Evolutionary conservation across 768 basidiomycete species (phyloP).

Genomic region (Cystofilobasidium bisporidii): DNA sequence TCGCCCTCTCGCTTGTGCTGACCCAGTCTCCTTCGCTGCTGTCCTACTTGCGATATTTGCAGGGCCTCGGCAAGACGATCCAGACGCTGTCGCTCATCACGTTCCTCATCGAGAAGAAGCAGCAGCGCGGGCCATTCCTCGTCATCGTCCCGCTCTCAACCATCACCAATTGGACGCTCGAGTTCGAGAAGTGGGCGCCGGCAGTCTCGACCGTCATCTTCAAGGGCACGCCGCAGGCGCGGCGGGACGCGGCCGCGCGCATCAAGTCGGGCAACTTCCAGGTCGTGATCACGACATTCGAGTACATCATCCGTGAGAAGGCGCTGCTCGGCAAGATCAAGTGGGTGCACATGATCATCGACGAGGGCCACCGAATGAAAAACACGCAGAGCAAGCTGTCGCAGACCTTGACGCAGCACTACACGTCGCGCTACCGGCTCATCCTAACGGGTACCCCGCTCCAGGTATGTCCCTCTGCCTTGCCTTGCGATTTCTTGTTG

Average conservation of each 20-base stretch:
- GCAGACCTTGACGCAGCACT: slow-evolving; percentile 82
- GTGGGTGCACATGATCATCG: slow-evolving; percentile 97
- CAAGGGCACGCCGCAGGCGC: slow-evolving; percentile 80
- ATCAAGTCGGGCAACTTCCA: slow-evolving; percentile 69
- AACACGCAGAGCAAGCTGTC: slow-evolving; percentile 82
- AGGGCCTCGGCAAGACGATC: slow-evolving; percentile 40
- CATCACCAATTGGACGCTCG: slow-evolving; percentile 93
- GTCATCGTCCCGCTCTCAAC: slow-evolving; percentile 93
- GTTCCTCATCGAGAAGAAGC: slow-evolving; percentile 84
- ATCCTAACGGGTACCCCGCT: slow-evolving; percentile 93
- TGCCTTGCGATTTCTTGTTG: slow-evolving; percentile 48
- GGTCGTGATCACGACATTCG: slow-evolving; percentile 86
- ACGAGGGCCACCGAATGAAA: slow-evolving; percentile 98
- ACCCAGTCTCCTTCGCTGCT: slow-evolving; percentile 6
- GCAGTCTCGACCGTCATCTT: slow-evolving; percentile 67
- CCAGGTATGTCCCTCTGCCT: slow-evolving; percentile 43
- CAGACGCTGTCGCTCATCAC: slow-evolving; percentile 56
- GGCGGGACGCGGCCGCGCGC: slow-evolving; percentile 66
- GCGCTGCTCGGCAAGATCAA: slow-evolving; percentile 78
- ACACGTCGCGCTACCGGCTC: slow-evolving; percentile 83
- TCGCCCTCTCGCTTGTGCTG: slow-evolving; percentile 35
- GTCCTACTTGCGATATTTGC: slow-evolving; percentile 19
- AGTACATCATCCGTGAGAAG: slow-evolving; percentile 97
- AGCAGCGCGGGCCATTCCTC: slow-evolving; percentile 84
- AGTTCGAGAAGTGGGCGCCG: slow-evolving; percentile 97